A percentile compares a stretch with the other conserved stretches of the same genome.
Conservation (phyloP, 768 basidiomycete species). For the Boletales sp. region DNA sequence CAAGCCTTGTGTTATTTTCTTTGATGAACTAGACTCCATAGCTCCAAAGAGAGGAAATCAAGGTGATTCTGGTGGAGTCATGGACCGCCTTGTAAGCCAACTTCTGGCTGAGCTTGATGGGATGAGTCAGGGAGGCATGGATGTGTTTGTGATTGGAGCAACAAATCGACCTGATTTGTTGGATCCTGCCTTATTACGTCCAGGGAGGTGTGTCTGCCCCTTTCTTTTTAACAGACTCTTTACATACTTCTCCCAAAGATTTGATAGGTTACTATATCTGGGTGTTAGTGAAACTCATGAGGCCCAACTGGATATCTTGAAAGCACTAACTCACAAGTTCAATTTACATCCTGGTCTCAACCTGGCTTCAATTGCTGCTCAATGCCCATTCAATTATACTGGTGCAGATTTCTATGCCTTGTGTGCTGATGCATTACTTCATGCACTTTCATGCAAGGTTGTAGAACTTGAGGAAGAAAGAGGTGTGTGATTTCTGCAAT, state of each 20-base stretch:
- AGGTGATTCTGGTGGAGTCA: constrained; percentile 95
- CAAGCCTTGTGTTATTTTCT: constrained; percentile 99
- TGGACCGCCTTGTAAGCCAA: constrained; percentile 97
- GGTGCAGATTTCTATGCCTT: constrained; percentile 98
- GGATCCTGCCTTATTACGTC: constrained; percentile 84
- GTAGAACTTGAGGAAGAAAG: constrained; percentile 73
- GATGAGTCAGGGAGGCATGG: constrained; percentile 63
- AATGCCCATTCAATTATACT: constrained; percentile 90
- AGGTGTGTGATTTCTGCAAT: constrained; percentile 34
- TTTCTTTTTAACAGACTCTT: neutral
- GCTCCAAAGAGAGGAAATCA: constrained; percentile 94
- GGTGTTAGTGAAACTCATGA: constrained; percentile 86
- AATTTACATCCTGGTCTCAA: constrained; percentile 65
- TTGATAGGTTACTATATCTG: constrained; percentile 95
- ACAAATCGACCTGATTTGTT: constrained; percentile 92
- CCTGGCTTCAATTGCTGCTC: constrained; percentile 58
- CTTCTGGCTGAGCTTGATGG: constrained; percentile 92
- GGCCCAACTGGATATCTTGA: constrained; percentile 81
- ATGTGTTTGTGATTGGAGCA: constrained; percentile 93
- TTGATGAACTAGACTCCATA: constrained; percentile 98
- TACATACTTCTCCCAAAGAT: constrained; percentile 45
- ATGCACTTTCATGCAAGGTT: constrained; percentile 90
- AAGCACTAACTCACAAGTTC: constrained; percentile 92
- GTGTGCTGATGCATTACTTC: constrained; percentile 94
- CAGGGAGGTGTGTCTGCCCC: constrained; percentile 61